phyloP scores from a whole-genome alignment of 441 rosid genomes.

The Populus tomentosa region DNA sequence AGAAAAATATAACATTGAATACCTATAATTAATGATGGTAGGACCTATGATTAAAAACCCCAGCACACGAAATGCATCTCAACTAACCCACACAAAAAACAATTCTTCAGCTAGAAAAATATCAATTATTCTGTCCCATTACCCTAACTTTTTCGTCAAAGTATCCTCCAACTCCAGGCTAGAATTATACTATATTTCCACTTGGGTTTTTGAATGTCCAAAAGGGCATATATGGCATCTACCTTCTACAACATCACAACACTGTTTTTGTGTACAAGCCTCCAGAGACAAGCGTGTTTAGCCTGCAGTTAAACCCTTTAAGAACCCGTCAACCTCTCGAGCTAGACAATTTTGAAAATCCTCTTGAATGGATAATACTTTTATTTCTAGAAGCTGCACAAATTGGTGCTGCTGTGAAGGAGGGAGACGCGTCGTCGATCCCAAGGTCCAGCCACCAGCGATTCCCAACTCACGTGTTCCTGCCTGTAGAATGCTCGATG shows the following conservation, averaged over 20 bases:
- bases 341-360: background rate
- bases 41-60: background rate
- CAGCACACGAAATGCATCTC: slow-evolving; percentile 20
- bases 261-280: background rate
- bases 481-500: slow-evolving; percentile 27
- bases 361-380: slow-evolving; percentile 1
- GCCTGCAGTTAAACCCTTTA: background rate
- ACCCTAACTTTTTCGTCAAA: background rate
- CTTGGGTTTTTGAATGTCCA: slow-evolving; percentile 3
- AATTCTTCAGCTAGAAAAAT: background rate
- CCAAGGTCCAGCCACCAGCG: background rate
- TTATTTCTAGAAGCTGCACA: slow-evolving; percentile 8
- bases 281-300: background rate
- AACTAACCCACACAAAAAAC: slow-evolving; percentile 9
- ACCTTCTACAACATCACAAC: background rate
- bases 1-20: background rate
- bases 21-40: background rate
- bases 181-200: slow-evolving; percentile 9
- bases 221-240: background rate
- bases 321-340: background rate
- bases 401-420: background rate
- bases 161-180: background rate
- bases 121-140: background rate
- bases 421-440: background rate
- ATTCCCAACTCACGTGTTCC: background rate